A percentile compares a stretch with the other conserved stretches of the same genome.
Conservation (phyloP, 169 alveolate genomes). For the Plasmodium vivax region DNA sequence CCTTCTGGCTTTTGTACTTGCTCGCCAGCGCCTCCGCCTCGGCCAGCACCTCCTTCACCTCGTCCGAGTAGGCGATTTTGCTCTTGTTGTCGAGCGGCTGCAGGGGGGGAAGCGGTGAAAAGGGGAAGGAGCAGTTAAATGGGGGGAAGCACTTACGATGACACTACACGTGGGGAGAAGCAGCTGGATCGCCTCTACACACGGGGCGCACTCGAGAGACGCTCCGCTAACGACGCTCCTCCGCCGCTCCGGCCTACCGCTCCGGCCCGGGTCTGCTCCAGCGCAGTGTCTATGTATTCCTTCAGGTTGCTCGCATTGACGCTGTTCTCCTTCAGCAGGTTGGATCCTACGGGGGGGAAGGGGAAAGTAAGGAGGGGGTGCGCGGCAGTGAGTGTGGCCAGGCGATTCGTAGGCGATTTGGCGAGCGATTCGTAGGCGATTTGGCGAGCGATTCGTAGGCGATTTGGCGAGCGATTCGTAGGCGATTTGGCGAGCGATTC, state of each 20-base stretch:
- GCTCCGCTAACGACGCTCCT: not conserved
- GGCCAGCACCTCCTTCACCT: slow-evolving; percentile 29
- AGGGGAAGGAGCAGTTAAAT: too few relatives aligned
- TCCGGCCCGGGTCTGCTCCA: slow-evolving; percentile 73
- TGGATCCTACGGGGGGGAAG: slow-evolving; percentile 11
- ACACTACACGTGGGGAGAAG: not conserved
- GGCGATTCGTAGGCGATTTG: too few relatives aligned
- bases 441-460: too few relatives aligned
- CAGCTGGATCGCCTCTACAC: not conserved
- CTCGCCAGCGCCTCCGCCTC: slow-evolving; percentile 37
- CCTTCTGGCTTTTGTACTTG: slow-evolving; percentile 47
- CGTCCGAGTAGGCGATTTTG: slow-evolving; percentile 23
- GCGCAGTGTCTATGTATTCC: slow-evolving; percentile 33
- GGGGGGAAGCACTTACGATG: not conserved
- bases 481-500: not conserved
- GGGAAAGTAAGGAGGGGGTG: not conserved
- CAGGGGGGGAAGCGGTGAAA: not conserved
- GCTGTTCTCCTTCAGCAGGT: slow-evolving; percentile 27
- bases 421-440: not conserved
- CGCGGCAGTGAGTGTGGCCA: not conserved
- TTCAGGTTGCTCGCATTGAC: slow-evolving; percentile 29
- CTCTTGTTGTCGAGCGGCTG: slow-evolving; percentile 65
- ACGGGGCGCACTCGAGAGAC: not conserved
- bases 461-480: too few relatives aligned
- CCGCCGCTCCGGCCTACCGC: slow-evolving; percentile 4